These are phyloP conservation scores for Ustilago sp. DNA, from an alignment of 1,284 basidiomycete species.

Conservation along the genomic window DNA sequence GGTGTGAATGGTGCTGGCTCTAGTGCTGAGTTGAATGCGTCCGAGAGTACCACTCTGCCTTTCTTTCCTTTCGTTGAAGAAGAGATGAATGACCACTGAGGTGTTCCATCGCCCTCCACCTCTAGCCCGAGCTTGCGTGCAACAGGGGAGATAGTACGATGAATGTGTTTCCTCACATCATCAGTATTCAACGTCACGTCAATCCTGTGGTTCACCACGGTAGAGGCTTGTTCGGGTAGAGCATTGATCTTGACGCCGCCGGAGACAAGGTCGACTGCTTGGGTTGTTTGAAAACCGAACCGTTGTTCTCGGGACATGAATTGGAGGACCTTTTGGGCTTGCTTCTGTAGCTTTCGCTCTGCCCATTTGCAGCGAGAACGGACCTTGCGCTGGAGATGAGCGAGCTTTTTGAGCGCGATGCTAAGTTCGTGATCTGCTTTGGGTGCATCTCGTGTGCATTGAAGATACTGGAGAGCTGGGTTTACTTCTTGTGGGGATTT, in stretches of 20 bases:
- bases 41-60: slow-evolving; percentile 35
- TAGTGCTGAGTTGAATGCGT: slow-evolving; percentile 72
- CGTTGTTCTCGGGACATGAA: slow-evolving; percentile 55
- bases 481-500: slow-evolving; percentile 46
- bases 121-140: slow-evolving; percentile 74
- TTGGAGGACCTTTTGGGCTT: slow-evolving; percentile 20
- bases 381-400: slow-evolving; percentile 44
- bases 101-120: slow-evolving; percentile 64
- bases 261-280: slow-evolving; percentile 77
- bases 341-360: slow-evolving; percentile 12
- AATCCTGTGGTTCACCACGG: slow-evolving; percentile 76
- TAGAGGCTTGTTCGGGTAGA: slow-evolving; percentile 74
- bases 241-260: slow-evolving; percentile 79
- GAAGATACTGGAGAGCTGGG: slow-evolving; percentile 71
- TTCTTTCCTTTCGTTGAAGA: neutral
- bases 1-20: slow-evolving; percentile 76
- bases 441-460: slow-evolving; percentile 74
- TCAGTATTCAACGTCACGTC: slow-evolving; percentile 72
- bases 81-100: slow-evolving; percentile 22
- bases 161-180: slow-evolving; percentile 72
- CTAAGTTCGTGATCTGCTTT: slow-evolving; percentile 71
- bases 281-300: slow-evolving; percentile 76
- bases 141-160: slow-evolving; percentile 71
- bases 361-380: slow-evolving; percentile 1
- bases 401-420: slow-evolving; percentile 71